Conservation (phyloP, 495 filamentous ascomycete species). For the Cercophora samala region DNA sequence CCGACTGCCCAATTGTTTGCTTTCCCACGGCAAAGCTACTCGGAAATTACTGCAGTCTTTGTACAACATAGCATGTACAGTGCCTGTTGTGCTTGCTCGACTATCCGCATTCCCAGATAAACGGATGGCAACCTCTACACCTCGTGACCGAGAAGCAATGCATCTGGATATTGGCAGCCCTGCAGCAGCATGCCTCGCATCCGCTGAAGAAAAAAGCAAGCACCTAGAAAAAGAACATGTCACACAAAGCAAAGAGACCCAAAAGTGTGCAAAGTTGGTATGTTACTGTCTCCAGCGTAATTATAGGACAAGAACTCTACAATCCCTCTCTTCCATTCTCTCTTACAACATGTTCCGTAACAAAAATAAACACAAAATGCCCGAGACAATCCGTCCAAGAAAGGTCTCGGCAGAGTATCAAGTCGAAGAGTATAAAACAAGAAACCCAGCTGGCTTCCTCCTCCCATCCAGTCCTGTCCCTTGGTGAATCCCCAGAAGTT, state of each 20-base stretch:
- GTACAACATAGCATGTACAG: too few species aligned
- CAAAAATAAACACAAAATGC: slow-evolving; percentile 24
- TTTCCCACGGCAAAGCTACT: background rate
- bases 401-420: slow-evolving; percentile 28
- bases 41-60: background rate
- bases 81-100: background rate
- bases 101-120: background rate
- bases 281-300: slow-evolving; percentile 30
- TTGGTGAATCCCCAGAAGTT: background rate
- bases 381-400: slow-evolving; percentile 17
- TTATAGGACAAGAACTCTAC: slow-evolving; percentile 29
- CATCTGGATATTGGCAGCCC: background rate
- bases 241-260: background rate
- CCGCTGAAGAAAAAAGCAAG: background rate
- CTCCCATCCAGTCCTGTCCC: background rate
- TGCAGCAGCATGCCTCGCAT: background rate
- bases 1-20: background rate
- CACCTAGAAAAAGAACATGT: background rate
- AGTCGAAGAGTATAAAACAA: slow-evolving; percentile 23
- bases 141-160: background rate
- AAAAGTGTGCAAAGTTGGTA: slow-evolving; percentile 29
- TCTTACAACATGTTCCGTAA: background rate
- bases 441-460: slow-evolving; percentile 1
- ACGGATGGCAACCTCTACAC: background rate
- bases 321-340: slow-evolving; percentile 14